Evolutionary conservation across 1,139 yeast species (phyloP), one percentile per base, ranked within the genome.

Genomic region (Debaryomyces singareniensis): DNA sequence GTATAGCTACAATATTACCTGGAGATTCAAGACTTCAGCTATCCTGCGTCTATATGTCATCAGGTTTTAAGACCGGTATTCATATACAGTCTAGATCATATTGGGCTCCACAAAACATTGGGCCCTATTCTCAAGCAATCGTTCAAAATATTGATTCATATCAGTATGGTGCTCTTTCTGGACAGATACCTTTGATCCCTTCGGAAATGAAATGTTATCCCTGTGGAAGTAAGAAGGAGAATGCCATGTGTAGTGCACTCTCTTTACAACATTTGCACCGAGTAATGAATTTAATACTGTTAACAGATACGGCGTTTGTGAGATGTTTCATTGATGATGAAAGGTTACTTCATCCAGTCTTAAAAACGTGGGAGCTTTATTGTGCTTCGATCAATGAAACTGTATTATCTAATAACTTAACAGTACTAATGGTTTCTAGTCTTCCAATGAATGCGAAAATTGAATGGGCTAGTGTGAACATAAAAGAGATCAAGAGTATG

Each of bases 51-150:
- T 66, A 68, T 2, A 51, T 71, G 5, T 47, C 50, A 22, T 38
- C 51, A 30, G 43, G 45, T 2, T 42, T 36, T 13, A 76, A 77
- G 41, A 59, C 59, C 25, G 96, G 97, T 0, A 61, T 91, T 15
- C 97, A 91, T 49, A 85, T 91, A 4, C 86, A 91, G 44, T 86
- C 97, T 1, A 67, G 91, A 35, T 86, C 96, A 16, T 87, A 81
- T 51, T 91, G 98, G 98, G 96, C 96, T 0, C 98, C 98, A 0
- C 93, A 95, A 27, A 91, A 91, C 44, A 91, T 91, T 33, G 98
- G 98, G 0, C 98, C 98, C 0, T 91, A 91, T 51, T 89, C 98
- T 0, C 98, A 91, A 53, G 74, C 91, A 1, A 73, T 78, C 9
- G 61, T 75, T 29, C 71, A 67, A 32, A 51, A 51, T 5, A 58